Evolutionary conservation across 306 rosid genomes (phyloP).

Genomic region (Ceratonia siliqua): DNA sequence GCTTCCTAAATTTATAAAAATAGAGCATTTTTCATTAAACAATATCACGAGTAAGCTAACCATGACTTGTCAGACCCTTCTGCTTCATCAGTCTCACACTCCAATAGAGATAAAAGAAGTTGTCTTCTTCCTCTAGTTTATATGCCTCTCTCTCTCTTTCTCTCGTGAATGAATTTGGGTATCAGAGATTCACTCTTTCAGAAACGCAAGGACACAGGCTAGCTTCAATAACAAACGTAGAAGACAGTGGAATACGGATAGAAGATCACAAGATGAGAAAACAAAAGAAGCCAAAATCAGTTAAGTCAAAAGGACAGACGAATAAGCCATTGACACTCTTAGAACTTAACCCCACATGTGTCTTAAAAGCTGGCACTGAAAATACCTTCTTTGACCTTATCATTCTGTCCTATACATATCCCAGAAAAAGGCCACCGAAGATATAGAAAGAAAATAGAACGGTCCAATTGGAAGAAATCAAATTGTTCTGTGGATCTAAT

Average conservation of each 20-base stretch:
- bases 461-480: background rate
- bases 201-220: background rate
- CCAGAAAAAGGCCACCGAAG: background rate
- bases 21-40: too few species aligned
- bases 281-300: slow-evolving; percentile 45
- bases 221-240: slow-evolving; percentile 14
- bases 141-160: slow-evolving; percentile 23
- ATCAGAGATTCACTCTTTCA: slow-evolving; percentile 28
- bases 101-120: slow-evolving; percentile 15
- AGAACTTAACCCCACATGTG: slow-evolving; percentile 8
- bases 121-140: slow-evolving; percentile 41
- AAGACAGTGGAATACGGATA: slow-evolving; percentile 10
- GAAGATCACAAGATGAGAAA: slow-evolving; percentile 54
- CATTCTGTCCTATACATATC: slow-evolving; percentile 18
- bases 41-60: slow-evolving; percentile 38
- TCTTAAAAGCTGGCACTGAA: slow-evolving; percentile 22
- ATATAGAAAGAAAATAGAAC: background rate
- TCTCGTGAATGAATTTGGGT: slow-evolving; percentile 10
- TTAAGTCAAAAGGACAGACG: slow-evolving; percentile 42
- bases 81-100: slow-evolving; percentile 15
- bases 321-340: slow-evolving; percentile 22
- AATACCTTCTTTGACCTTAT: slow-evolving; percentile 35
- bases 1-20: too few species aligned
- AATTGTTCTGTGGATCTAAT: background rate
- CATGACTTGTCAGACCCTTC: slow-evolving; percentile 38